phyloP scores from a whole-genome alignment of 148 eudicot genomes.

The Rhododendron mucronatum region DNA sequence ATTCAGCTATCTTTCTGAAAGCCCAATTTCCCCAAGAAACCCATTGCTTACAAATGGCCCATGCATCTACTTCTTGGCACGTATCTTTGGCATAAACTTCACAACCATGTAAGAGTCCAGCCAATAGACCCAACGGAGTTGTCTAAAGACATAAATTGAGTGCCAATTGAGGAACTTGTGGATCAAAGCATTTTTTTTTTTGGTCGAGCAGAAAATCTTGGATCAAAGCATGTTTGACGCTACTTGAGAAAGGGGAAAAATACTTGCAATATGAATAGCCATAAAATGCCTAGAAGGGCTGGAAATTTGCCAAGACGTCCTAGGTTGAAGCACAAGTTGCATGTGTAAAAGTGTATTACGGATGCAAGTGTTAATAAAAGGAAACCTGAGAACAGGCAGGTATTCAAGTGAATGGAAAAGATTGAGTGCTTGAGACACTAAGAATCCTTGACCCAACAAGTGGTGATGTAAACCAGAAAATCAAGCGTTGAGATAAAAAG shows the following conservation, averaged over 20 bases:
- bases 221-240: background rate
- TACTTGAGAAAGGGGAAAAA: background rate
- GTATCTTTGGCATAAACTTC: background rate
- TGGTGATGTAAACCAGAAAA: background rate
- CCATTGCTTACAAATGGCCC: background rate
- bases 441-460: background rate
- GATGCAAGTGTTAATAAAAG: background rate
- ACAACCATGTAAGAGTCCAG: background rate
- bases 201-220: too few relatives aligned
- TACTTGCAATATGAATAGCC: background rate
- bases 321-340: background rate
- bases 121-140: background rate
- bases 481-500: background rate
- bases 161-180: background rate
- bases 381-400: background rate
- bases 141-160: background rate
- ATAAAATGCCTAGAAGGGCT: background rate
- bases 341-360: background rate
- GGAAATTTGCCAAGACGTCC: background rate
- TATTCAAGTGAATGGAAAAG: background rate
- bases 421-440: background rate
- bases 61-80: background rate
- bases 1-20: background rate
- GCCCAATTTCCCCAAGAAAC: background rate
- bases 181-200: background rate